Evolutionary conservation across 352 stramenopile genomes (phyloP), one percentile per base, ranked within the genome.

Genomic region (Phytopythium chamaehyphon): DNA sequence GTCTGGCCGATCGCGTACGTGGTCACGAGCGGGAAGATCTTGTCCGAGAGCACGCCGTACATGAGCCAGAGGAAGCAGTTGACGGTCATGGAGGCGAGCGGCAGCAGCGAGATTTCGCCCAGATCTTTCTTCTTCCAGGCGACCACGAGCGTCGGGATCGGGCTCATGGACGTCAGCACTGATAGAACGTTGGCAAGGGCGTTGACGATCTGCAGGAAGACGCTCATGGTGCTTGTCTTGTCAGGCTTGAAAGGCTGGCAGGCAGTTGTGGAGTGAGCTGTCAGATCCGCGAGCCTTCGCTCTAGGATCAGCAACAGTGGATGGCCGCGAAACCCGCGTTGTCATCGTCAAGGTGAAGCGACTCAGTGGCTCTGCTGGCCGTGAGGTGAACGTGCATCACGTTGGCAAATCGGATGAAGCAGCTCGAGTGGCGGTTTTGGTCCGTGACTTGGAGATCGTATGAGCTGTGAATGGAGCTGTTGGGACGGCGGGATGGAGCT

Each of bases 41-140:
- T 42, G 15, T 42, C 37, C 15, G 37, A 22, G 6, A 42, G 37
- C 37, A n/a, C 15, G 15, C 15, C 37, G 56, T 59, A 43, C 28
- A 28, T 38, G 45, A 18, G 37, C 37, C 37, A 42, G 43, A 40
- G 48, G 40, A n/a, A 59, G 26, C 15, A 66, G 45, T 16, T 57
- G 52, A 37, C 33, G 37, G 0, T 51, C 51, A 18, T 28, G 52
- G 22, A 22, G 9, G 18, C 37, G 37, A 42, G 18, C 15, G 37
- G 37, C 14, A 42, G 15, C 15, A 42, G 15, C 37, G 37, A 42
- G 37, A 42, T 42, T 14, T 42, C 37, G 37, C 37, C 37, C 37
- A 42, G 6, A 14, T 42, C 37, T n/a, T 21, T n/a, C 15, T 21
- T 8, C 37, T 14, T 8, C 37, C 15, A n/a, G 37, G 37, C 37